Conservation (phyloP, 805 yeast species). For the Candida quercuum region DNA sequence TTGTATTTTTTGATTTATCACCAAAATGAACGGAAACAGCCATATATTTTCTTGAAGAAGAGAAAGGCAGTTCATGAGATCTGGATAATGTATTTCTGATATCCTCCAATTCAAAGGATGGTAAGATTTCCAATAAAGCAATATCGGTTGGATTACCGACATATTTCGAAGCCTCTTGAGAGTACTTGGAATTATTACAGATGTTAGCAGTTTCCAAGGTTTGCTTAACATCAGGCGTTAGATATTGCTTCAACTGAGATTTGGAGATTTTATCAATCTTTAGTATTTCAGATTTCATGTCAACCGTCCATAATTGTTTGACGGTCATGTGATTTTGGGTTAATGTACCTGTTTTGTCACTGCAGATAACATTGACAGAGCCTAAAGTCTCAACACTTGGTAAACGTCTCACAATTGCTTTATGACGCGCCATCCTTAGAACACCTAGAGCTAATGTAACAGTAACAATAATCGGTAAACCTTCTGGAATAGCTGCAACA, state of each 20-base stretch:
- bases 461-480: constrained; percentile 95
- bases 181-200: constrained; percentile 71
- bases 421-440: constrained; percentile 89
- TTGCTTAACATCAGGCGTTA: constrained; percentile 50
- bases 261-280: constrained; percentile 41
- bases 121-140: constrained; percentile 74
- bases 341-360: constrained; percentile 88
- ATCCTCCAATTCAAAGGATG: constrained; percentile 70
- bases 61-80: constrained; percentile 74
- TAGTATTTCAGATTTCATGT: constrained; percentile 38
- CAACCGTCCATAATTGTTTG: constrained; percentile 75
- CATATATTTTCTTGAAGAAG: constrained; percentile 83
- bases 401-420: constrained; percentile 88
- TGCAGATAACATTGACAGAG: constrained; percentile 87
- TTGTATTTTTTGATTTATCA: constrained; percentile 46
- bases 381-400: constrained; percentile 96
- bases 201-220: constrained; percentile 62
- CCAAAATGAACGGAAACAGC: constrained; percentile 69
- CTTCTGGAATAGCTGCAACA: constrained; percentile 99
- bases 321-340: constrained; percentile 92
- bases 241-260: constrained; percentile 33
- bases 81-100: constrained; percentile 55
- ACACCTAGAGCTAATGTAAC: constrained; percentile 97
- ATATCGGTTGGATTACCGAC: constrained; percentile 95
- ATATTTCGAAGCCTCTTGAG: constrained; percentile 61